phyloP scores from a whole-genome alignment of 2,329 filamentous ascomycete genomes.

The Chrysoporthe cubensis region DNA sequence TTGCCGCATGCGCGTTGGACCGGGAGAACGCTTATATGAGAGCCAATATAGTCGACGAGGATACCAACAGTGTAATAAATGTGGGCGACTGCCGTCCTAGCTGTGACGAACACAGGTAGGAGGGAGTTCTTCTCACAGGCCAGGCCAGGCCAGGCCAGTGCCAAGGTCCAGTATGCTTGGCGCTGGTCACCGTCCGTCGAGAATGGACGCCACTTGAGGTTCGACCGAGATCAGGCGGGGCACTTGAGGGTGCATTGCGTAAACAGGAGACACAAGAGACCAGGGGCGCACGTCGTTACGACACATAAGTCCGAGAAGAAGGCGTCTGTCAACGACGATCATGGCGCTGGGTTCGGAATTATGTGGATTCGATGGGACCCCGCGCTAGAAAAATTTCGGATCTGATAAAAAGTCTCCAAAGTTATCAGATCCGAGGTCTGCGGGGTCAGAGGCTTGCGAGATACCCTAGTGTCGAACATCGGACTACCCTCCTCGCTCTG shows the following conservation, averaged over 20 bases:
- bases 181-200: conserved; percentile 5
- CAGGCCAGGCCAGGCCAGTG: conserved; percentile 11
- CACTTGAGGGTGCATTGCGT: conserved; percentile 23
- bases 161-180: conserved; percentile 10
- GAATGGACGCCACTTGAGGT: conserved; percentile 15
- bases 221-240: conserved; percentile 23
- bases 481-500: neutral
- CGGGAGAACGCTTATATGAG: neutral
- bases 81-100: conserved; percentile 15
- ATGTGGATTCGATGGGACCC: neutral
- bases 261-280: conserved; percentile 8
- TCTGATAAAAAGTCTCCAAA: conserved; percentile 13
- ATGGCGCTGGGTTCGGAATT: neutral
- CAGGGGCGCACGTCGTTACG: conserved; percentile 2
- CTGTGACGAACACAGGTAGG: conserved; percentile 18
- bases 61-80: neutral
- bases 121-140: conserved; percentile 1
- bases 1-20: conserved; percentile 18
- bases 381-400: conserved; percentile 17
- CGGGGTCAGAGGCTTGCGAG: conserved; percentile 2
- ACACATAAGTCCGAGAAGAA: conserved; percentile 4
- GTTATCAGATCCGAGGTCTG: conserved; percentile 18
- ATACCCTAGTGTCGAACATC: too few species aligned
- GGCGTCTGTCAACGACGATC: neutral
- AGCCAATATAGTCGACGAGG: conserved; percentile 1